Base-by-base conservation (phyloP, 345 rosid species). In the Salix viminalis region DNA sequence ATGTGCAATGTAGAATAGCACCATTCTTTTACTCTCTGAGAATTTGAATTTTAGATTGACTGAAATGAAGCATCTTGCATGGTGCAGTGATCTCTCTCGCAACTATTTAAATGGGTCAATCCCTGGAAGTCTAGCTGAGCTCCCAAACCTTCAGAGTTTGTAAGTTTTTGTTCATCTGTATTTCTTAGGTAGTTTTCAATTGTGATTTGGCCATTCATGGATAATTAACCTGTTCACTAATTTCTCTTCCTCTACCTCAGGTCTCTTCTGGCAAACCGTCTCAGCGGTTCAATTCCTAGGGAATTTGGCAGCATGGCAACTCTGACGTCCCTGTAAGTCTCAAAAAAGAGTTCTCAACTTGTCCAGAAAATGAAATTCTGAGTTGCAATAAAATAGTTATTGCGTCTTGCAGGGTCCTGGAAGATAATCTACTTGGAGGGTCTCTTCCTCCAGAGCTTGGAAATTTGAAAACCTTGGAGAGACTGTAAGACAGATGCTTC, bases 31-130 rank as follows among this genome's bases (percentile, higher is more conserved):
- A 56, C 28, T n/a, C 28, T 56, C 3, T 21, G 23, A 10, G 15
- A 23, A 58, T 7, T 58, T 23, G 6, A 23, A n/a, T 10, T 54
- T 54, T n/a, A n/a, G 5, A 58, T 9, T 24, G 28, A 58, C 62
- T 23, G 62, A 58, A 24, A n/a, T 23, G 62, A 58, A 58, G 24
- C 13, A 58, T 58, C 62, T 65, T 37, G 30, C 30, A 71, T 26
- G 37, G 34, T 26, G 67, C 90, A 96, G 99, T 12, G 98, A 96
- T 80, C 88, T 96, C 52, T 58, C 81, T 16, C 91, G 91, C 72
- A 96, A 93, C 88, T 91, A 81, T 71, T 68, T 96, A 69, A 88
- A 12, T 76, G 99, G 99, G 79, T 41, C 92, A 26, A 83, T 96
- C 46, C 98, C 98, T 18, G 32, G 77, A 11, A 89, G 80, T 23